Conservation (phyloP, 352 stramenopile genomes). For the Phytophthora meadii region DNA sequence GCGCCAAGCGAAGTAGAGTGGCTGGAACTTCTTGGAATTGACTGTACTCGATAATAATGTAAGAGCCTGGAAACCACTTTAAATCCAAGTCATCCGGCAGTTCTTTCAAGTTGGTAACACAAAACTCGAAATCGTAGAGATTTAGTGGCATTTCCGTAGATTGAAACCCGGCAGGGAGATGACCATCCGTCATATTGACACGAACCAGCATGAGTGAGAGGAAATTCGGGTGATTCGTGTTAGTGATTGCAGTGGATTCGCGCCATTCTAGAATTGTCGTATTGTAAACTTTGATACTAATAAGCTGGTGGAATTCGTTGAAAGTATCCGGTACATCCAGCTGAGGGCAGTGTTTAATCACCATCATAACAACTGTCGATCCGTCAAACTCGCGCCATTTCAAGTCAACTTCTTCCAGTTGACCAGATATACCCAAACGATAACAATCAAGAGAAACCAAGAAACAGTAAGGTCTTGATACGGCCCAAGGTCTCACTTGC, state of each 20-base stretch:
- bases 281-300: constrained; percentile 46
- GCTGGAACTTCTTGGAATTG: constrained; percentile 16
- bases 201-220: constrained; percentile 42
- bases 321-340: constrained; percentile 32
- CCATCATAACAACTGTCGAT: constrained; percentile 28
- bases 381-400: constrained; percentile 34
- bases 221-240: constrained; percentile 31
- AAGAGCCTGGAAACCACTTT: constrained; percentile 32
- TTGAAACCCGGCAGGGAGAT: constrained; percentile 40
- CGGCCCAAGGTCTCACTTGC: constrained; percentile 39
- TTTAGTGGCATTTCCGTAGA: constrained; percentile 33
- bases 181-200: constrained; percentile 39
- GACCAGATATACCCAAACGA: constrained; percentile 11
- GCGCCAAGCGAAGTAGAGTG: constrained; percentile 3
- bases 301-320: constrained; percentile 33
- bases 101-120: constrained; percentile 38
- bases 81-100: constrained; percentile 41
- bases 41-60: constrained; percentile 33
- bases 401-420: constrained; percentile 9
- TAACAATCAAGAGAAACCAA: constrained; percentile 40
- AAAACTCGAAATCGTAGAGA: constrained; percentile 48
- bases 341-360: constrained; percentile 42
- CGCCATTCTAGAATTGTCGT: constrained; percentile 37
- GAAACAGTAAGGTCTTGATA: constrained; percentile 33
- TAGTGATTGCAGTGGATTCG: constrained; percentile 33